A percentile compares a stretch with the other conserved stretches of the same genome.
These are phyloP conservation scores for Solanum sitiens DNA, from an alignment of 257 asterid genomes.

Conservation along the genomic window DNA sequence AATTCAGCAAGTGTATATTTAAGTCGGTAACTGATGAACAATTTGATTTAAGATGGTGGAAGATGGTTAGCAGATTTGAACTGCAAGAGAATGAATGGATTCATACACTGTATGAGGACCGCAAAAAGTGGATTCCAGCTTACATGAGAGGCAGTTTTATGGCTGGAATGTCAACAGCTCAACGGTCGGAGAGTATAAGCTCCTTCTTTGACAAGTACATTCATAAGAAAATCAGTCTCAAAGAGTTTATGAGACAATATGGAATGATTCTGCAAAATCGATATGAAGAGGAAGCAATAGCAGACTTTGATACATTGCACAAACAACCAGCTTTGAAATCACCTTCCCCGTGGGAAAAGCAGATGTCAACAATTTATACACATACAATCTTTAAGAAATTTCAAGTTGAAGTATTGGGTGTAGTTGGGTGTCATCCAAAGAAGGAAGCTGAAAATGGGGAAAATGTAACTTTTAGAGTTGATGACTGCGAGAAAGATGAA, in stretches of 20 bases:
- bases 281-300: slow-evolving; percentile 88
- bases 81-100: slow-evolving; percentile 91
- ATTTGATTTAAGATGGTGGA: slow-evolving; percentile 98
- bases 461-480: slow-evolving; percentile 47
- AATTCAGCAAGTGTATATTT: slow-evolving; percentile 77
- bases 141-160: slow-evolving; percentile 65
- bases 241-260: slow-evolving; percentile 84
- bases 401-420: slow-evolving; percentile 93
- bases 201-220: slow-evolving; percentile 80
- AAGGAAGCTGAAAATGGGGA: slow-evolving; percentile 57
- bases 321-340: slow-evolving; percentile 96
- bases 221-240: slow-evolving; percentile 70
- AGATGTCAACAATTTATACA: slow-evolving; percentile 82
- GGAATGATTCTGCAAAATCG: slow-evolving; percentile 70
- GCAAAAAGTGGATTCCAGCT: slow-evolving; percentile 76
- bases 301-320: slow-evolving; percentile 93
- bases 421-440: slow-evolving; percentile 95
- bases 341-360: slow-evolving; percentile 99
- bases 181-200: slow-evolving; percentile 70
- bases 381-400: slow-evolving; percentile 84
- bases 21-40: slow-evolving; percentile 77
- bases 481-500: slow-evolving; percentile 84
- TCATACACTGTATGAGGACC: slow-evolving; percentile 68
- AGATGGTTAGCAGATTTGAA: slow-evolving; percentile 86
- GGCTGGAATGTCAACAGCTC: slow-evolving; percentile 77